Conservation (phyloP, 768 basidiomycete species). For the Lactarius psammicola region DNA sequence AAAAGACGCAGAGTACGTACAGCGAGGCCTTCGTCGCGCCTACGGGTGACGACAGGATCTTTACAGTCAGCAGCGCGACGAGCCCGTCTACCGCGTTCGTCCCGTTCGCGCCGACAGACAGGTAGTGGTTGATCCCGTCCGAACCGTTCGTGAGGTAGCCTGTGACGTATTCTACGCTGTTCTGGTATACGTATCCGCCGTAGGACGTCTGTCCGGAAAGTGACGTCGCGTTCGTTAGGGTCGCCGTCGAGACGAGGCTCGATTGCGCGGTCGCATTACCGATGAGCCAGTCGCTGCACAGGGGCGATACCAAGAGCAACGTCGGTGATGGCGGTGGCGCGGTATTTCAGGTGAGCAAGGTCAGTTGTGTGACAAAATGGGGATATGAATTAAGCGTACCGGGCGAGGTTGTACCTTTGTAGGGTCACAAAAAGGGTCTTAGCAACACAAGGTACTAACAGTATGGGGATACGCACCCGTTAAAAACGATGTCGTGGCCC, state of each 20-base stretch:
- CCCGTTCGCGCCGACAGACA: conserved; percentile 49
- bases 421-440: background rate
- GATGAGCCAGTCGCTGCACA: conserved; percentile 71
- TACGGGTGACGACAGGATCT: conserved; percentile 48
- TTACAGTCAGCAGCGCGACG: conserved; percentile 74
- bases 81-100: conserved; percentile 76
- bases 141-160: conserved; percentile 72
- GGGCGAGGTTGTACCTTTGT: conserved; percentile 68
- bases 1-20: conserved; percentile 25
- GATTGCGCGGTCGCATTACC: conserved; percentile 69
- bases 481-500: conserved; percentile 65
- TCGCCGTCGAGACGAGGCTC: conserved; percentile 42
- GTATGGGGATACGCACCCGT: conserved; percentile 49
- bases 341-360: background rate
- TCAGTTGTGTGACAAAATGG: background rate
- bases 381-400: conserved; percentile 40
- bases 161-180: conserved; percentile 61
- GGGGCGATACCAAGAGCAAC: background rate
- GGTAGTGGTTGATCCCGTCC: conserved; percentile 65
- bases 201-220: conserved; percentile 63
- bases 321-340: background rate
- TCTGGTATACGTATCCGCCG: conserved; percentile 71
- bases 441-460: conserved; percentile 2
- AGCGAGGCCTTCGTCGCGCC: conserved; percentile 15
- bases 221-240: conserved; percentile 56